Evolutionary conservation across 2,329 filamentous ascomycete species (phyloP).

Genomic region (Aureobasidium sp.): DNA sequence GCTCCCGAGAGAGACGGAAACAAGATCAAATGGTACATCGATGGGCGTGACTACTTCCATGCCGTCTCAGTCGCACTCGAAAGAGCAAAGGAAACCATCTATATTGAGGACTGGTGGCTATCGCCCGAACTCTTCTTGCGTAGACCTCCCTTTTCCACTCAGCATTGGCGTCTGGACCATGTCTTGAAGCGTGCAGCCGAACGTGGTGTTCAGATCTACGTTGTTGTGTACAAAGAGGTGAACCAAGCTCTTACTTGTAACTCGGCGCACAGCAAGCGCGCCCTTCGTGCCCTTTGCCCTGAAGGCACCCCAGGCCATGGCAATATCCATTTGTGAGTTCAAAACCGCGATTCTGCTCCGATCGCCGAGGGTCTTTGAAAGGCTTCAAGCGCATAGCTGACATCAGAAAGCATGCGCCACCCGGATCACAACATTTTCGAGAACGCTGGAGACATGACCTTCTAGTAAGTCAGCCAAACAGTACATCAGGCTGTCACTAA

Average conservation of each 20-base stretch:
- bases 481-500: neutral
- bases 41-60: slow-evolving; percentile 90
- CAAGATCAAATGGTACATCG: slow-evolving; percentile 92
- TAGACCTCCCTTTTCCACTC: slow-evolving; percentile 70
- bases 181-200: slow-evolving; percentile 83
- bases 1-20: slow-evolving; percentile 82
- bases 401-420: slow-evolving; percentile 57
- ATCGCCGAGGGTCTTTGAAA: neutral
- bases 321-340: slow-evolving; percentile 61
- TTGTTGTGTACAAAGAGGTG: slow-evolving; percentile 85
- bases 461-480: slow-evolving; percentile 47
- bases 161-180: slow-evolving; percentile 81
- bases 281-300: slow-evolving; percentile 69
- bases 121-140: slow-evolving; percentile 82
- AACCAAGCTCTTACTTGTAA: slow-evolving; percentile 68
- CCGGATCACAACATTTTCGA: slow-evolving; percentile 93
- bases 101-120: slow-evolving; percentile 96
- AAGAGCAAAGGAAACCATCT: slow-evolving; percentile 82
- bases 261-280: slow-evolving; percentile 85
- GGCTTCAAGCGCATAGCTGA: neutral
- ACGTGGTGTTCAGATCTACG: slow-evolving; percentile 86
- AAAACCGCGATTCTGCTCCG: neutral
- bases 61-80: slow-evolving; percentile 88
- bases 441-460: slow-evolving; percentile 90
- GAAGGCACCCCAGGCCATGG: slow-evolving; percentile 73